Conservation (phyloP, 495 filamentous ascomycete species). For the Daldinia bambusicola region DNA sequence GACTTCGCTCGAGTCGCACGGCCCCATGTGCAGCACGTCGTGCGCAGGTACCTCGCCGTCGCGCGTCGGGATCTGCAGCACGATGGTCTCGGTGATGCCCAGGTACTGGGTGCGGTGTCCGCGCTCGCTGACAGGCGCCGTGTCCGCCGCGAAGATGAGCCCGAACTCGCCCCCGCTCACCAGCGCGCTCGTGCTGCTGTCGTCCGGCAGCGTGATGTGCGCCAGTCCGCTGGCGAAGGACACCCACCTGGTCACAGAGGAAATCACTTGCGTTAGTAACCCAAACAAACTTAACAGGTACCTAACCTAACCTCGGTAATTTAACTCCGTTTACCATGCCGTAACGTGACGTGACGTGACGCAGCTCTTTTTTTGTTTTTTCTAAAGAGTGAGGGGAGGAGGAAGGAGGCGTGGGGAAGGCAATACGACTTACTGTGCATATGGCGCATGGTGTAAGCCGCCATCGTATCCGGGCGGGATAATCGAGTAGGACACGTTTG, state of each 20-base stretch:
- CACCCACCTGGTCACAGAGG: conserved; percentile 56
- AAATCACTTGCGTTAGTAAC: not conserved
- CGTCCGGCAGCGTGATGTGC: conserved; percentile 61
- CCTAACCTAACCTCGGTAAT: not conserved
- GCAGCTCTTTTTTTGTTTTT: not conserved
- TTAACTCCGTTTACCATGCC: too few species aligned
- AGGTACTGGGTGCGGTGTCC: conserved; percentile 64
- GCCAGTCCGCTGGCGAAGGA: conserved; percentile 61
- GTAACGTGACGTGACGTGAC: too few species aligned
- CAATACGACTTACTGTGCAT: conserved; percentile 54
- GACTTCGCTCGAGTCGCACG: conserved; percentile 27
- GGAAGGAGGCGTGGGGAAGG: too few species aligned
- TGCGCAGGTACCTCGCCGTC: conserved; percentile 55
- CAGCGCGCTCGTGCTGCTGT: conserved; percentile 48
- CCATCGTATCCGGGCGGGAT: conserved; percentile 61
- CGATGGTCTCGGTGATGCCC: conserved; percentile 53
- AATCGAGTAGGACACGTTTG: conserved; percentile 54
- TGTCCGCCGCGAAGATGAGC: conserved; percentile 62
- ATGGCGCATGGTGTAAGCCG: conserved; percentile 63
- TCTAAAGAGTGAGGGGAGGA: not conserved
- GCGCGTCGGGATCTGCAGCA: conserved; percentile 55
- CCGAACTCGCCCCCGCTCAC: conserved; percentile 60
- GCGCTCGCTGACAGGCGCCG: conserved; percentile 54
- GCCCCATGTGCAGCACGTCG: conserved; percentile 49
- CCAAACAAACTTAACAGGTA: too few species aligned